Evolutionary conservation across 179 eudicot species (phyloP).

Genomic region (Silene vulgaris): DNA sequence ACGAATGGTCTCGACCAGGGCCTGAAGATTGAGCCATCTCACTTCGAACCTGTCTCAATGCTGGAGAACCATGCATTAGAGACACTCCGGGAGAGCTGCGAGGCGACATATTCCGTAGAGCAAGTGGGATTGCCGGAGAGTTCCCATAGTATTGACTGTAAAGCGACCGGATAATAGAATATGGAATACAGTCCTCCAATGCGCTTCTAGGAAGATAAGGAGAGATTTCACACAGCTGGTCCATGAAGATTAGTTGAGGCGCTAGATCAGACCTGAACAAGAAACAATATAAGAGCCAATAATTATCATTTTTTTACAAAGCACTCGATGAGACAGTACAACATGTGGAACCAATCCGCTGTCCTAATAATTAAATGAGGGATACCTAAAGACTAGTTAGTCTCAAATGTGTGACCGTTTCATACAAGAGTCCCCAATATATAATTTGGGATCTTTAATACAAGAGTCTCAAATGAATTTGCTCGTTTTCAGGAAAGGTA

Average conservation of each 20-base stretch:
- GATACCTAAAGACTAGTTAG: not conserved
- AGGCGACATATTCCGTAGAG: slow-evolving; percentile 57
- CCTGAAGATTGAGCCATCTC: slow-evolving; percentile 47
- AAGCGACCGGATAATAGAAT: slow-evolving; percentile 71
- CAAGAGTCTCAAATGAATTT: not conserved
- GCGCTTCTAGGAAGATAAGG: slow-evolving; percentile 78
- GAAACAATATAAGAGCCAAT: slow-evolving; percentile 15
- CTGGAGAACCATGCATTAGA: slow-evolving; percentile 69
- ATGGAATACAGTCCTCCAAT: slow-evolving; percentile 69
- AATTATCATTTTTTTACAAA: not conserved
- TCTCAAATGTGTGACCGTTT: not conserved
- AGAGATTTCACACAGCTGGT: slow-evolving; percentile 81
- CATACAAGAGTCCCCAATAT: not conserved
- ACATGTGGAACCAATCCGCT: not conserved
- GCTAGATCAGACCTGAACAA: slow-evolving; percentile 67
- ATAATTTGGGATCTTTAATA: too few relatives aligned
- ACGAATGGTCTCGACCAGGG: slow-evolving; percentile 43
- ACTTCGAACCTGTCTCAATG: slow-evolving; percentile 46
- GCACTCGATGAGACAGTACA: not conserved
- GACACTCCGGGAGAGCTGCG: slow-evolving; percentile 76
- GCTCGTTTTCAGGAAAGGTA: not conserved
- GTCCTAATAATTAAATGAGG: not conserved
- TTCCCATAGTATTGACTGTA: slow-evolving; percentile 77
- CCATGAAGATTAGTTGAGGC: slow-evolving; percentile 81
- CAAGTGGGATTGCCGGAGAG: slow-evolving; percentile 51